These are phyloP conservation scores for Bipolaris bicolor DNA, from an alignment of 2,329 filamentous ascomycete species.

Conservation along the genomic window DNA sequence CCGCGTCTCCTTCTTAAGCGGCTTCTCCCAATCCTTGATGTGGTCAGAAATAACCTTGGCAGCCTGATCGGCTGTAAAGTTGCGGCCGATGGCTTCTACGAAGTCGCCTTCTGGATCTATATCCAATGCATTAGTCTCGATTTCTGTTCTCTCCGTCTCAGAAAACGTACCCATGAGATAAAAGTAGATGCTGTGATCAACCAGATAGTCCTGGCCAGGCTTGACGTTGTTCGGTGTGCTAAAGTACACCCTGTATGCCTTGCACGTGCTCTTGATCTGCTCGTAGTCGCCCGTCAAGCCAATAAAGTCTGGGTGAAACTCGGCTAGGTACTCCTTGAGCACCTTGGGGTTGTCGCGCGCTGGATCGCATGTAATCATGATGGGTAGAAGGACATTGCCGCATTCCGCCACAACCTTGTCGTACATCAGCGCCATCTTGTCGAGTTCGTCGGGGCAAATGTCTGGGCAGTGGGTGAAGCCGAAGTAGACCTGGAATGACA, in stretches of 20 bases:
- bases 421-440: constrained; percentile 98
- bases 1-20: constrained; percentile 55
- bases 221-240: constrained; percentile 87
- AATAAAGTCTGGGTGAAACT: constrained; percentile 87
- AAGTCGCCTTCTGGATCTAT: constrained; percentile 94
- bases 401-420: constrained; percentile 65
- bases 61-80: constrained; percentile 88
- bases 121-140: background rate
- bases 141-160: background rate
- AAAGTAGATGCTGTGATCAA: constrained; percentile 99
- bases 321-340: constrained; percentile 80
- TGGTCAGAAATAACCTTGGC: constrained; percentile 85
- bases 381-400: constrained; percentile 67
- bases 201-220: constrained; percentile 93
- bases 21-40: constrained; percentile 75
- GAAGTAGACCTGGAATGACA: constrained; percentile 78
- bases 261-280: constrained; percentile 91
- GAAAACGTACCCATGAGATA: constrained; percentile 81
- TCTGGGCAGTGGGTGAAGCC: constrained; percentile 98
- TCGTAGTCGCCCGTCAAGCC: constrained; percentile 94
- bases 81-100: constrained; percentile 92
- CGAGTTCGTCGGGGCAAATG: constrained; percentile 97
- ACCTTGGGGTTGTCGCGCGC: constrained; percentile 86
- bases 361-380: constrained; percentile 97
- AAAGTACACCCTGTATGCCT: constrained; percentile 96